Conservation (phyloP, 2,329 filamentous ascomycete genomes). For the Ceratocystis papillata region DNA sequence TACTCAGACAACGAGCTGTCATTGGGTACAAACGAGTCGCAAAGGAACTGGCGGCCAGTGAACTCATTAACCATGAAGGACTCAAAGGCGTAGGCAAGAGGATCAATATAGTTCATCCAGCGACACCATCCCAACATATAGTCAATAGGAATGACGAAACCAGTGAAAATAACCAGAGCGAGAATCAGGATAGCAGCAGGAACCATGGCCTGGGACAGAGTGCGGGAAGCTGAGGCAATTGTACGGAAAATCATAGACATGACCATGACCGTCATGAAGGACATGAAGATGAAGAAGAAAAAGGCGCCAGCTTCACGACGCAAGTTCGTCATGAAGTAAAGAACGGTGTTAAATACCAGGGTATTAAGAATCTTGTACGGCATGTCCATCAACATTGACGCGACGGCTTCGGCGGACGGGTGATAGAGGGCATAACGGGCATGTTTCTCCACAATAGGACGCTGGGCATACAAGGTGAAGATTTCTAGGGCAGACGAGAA, state of each 20-base stretch:
- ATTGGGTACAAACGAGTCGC: constrained; percentile 39
- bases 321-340: constrained; percentile 84
- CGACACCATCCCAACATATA: constrained; percentile 72
- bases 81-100: constrained; percentile 71
- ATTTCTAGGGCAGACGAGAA: constrained; percentile 75
- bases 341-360: constrained; percentile 63
- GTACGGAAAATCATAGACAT: constrained; percentile 84
- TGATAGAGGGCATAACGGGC: constrained; percentile 78
- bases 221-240: constrained; percentile 65
- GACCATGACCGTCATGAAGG: constrained; percentile 58
- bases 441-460: constrained; percentile 87
- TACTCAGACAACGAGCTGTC: constrained; percentile 32
- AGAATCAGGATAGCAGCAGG: constrained; percentile 52
- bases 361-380: constrained; percentile 70
- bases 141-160: constrained; percentile 52
- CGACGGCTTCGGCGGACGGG: constrained; percentile 75
- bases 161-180: constrained; percentile 58
- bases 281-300: constrained; percentile 76
- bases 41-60: constrained; percentile 48
- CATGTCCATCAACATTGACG: constrained; percentile 76
- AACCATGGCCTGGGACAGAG: constrained; percentile 53
- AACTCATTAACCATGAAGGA: constrained; percentile 78
- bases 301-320: constrained; percentile 63
- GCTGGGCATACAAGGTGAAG: constrained; percentile 74
- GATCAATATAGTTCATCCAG: constrained; percentile 76